A percentile compares a stretch with the other conserved stretches of the same genome.
Conservation (phyloP, 345 rosid genomes). For the Citrus sinensis region DVS_A1.0 CM039162.1:7266501-7267000, state of each 20-base stretch:
- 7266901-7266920: conserved; percentile 24
- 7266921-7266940: conserved; percentile 25
- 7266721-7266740: conserved; percentile 53
- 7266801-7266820: conserved; percentile 13
- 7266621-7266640: neutral
- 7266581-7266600: neutral
- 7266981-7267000: conserved; percentile 21
- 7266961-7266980: conserved; percentile 12
- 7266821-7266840: conserved; percentile 29
- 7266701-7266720: conserved; percentile 46
- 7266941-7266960: conserved; percentile 12
- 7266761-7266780: conserved; percentile 23
- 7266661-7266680: conserved; percentile 50
- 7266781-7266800: conserved; percentile 29
- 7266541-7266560: neutral
- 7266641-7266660: conserved; percentile 15
- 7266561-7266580: neutral
- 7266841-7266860: conserved; percentile 35
- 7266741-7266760: conserved; percentile 37
- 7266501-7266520: neutral
- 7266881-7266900: conserved; percentile 21
- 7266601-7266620: neutral
- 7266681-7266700: conserved; percentile 44
- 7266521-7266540: neutral
- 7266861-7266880: conserved; percentile 21